Percentiles rank a stretch among this genome's conserved stretches.
Conservation (phyloP, 129 eudicot genomes). For the Tagetes patula region DNA sequence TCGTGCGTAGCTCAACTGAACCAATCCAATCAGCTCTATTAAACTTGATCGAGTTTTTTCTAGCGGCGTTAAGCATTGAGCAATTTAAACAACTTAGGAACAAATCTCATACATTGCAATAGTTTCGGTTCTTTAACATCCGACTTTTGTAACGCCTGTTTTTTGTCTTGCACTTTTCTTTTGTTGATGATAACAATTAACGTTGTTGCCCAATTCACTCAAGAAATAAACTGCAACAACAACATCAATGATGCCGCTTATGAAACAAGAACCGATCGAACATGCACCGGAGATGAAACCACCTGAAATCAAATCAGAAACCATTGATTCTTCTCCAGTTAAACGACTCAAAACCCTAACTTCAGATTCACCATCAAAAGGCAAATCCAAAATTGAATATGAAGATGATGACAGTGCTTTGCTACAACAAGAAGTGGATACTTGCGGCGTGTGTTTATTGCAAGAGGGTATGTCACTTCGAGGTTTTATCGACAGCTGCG, state of each 20-base stretch:
- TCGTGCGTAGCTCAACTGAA: no score
- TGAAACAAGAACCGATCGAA: slow-evolving; percentile 8
- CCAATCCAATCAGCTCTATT: no score
- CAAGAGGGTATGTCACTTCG: slow-evolving; percentile 52
- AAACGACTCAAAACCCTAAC: slow-evolving; percentile 56
- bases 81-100: no score
- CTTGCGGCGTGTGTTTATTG: slow-evolving; percentile 77
- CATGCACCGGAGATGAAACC: neutral
- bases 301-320: slow-evolving; percentile 18
- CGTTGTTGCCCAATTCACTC: neutral
- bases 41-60: no score
- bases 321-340: slow-evolving; percentile 19
- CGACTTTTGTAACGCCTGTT: no score
- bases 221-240: neutral
- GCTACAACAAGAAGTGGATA: slow-evolving; percentile 15
- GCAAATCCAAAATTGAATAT: slow-evolving; percentile 44
- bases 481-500: slow-evolving; percentile 72
- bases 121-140: no score
- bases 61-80: no score
- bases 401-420: slow-evolving; percentile 11
- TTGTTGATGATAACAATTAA: no score
- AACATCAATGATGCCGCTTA: neutral
- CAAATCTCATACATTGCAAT: no score
- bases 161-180: no score
- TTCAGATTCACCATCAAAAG: slow-evolving; percentile 41